phyloP scores from a whole-genome alignment of 805 yeast species.

The Candida tammaniensis region DNA sequence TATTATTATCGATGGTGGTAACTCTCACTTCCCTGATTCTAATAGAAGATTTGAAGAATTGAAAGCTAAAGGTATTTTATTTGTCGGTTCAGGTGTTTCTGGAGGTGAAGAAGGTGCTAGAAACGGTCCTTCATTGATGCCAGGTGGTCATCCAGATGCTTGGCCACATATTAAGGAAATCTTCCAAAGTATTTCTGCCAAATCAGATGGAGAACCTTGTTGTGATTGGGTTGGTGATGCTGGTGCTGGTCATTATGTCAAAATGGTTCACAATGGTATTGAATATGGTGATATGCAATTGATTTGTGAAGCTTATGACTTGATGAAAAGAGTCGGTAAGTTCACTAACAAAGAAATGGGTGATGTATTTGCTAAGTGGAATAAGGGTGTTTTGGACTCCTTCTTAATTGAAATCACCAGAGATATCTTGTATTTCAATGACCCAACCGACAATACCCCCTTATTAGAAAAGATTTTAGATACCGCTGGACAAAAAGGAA shows the following conservation, averaged over 20 bases:
- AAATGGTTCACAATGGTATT: conserved; percentile 99
- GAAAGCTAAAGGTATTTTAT: conserved; percentile 79
- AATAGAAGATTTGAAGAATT: conserved; percentile 95
- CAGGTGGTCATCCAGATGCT: conserved; percentile 97
- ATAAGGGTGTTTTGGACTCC: conserved; percentile 95
- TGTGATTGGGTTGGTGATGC: conserved; percentile 99
- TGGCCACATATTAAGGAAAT: conserved; percentile 98
- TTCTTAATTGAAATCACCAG: conserved; percentile 96
- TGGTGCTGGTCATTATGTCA: conserved; percentile 98
- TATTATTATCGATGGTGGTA: conserved; percentile 99
- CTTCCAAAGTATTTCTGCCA: conserved; percentile 94
- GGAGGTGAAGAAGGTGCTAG: conserved; percentile 99
- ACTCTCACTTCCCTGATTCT: conserved; percentile 98
- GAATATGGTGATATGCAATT: conserved; percentile 99
- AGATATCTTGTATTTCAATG: conserved; percentile 87
- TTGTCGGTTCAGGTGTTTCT: conserved; percentile 99
- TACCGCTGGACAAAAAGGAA: conserved; percentile 98
- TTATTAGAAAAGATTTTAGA: conserved; percentile 95
- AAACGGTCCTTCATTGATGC: conserved; percentile 98
- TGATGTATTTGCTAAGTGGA: conserved; percentile 89
- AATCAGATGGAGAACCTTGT: conserved; percentile 98
- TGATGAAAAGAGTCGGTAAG: conserved; percentile 91
- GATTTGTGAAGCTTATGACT: conserved; percentile 96
- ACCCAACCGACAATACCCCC: conserved; percentile 82
- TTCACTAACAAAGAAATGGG: conserved; percentile 89